Evolutionary conservation across 2,329 filamentous ascomycete species (phyloP), one percentile per base, ranked within the genome.

Genomic region (Helminthosporium solani): DNA sequence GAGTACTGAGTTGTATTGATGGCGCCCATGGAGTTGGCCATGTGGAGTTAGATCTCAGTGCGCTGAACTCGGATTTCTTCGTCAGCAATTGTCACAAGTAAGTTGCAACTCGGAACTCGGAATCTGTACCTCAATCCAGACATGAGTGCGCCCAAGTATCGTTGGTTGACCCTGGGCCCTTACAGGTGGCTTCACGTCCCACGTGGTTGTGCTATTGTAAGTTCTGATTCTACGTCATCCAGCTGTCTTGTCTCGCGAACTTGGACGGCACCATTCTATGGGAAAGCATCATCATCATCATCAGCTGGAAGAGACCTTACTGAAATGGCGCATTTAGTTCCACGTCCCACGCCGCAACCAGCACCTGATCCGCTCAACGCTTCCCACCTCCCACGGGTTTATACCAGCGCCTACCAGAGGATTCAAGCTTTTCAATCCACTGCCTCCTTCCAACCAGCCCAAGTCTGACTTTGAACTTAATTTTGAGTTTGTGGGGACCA

Each of bases 21-120:
- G 91, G 82, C 14, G 92, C 92, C 0, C 92, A 97, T 70, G 86
- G 86, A 1, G 73, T 95, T 19, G 92, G 92, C 2, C 86, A 94
- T 70, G 78, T 96, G 7, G 75, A 79, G 1, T 68, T 96, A 7
- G 81, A 95, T 67, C 71, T 96, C 12, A 53, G 64, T 0, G 67
- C 71, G 3, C 72, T 90, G 2, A 81, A 90, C 52, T 85, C 90
- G 0, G 91, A 96, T 68, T 96, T 95, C 72, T 88, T 95, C 62
- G 80, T 92, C 12, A 86, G 79, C 44, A 96, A 96, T 67, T 88
- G 84, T 19, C 64, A 67, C 42, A 68, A 67, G 61, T 66, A 41
- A 37, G 59, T 58, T 15, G 14, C 20, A n/a, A n/a, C n/a, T 28
- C 18, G 14, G 15, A 16, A 34, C 23, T 8, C 12, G 18, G 2